A percentile compares a stretch with the other conserved stretches of the same genome.
Evolutionary conservation across 371 early-diverging fungal species (phyloP).

Genomic region (Globomyces sp.): DNA sequence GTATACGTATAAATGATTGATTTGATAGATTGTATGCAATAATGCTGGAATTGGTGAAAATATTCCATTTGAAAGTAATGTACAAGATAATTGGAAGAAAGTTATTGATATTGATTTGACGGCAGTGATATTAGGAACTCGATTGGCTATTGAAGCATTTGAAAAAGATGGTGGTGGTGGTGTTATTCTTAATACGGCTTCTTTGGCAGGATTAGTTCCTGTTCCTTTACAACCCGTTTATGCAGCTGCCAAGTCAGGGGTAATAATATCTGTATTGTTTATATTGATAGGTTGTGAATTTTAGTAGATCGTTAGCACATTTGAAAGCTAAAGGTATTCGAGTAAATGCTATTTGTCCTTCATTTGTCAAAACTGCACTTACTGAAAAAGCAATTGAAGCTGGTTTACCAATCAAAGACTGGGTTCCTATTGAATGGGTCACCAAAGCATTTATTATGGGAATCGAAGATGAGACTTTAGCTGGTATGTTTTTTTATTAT

Average conservation of each 20-base stretch:
- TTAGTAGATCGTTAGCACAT: slow-evolving; percentile 57
- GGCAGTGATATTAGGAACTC: slow-evolving; percentile 66
- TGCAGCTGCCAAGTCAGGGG: slow-evolving; percentile 76
- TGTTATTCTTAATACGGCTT: slow-evolving; percentile 75
- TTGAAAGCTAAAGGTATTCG: slow-evolving; percentile 54
- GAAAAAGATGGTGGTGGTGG: slow-evolving; percentile 49
- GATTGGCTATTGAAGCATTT: slow-evolving; percentile 66
- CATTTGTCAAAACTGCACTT: slow-evolving; percentile 50
- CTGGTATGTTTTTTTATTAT: neutral
- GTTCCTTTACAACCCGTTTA: slow-evolving; percentile 68
- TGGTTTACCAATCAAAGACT: slow-evolving; percentile 17
- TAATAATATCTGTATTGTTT: slow-evolving; percentile 17
- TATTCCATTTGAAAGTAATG: slow-evolving; percentile 20
- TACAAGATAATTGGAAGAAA: slow-evolving; percentile 46
- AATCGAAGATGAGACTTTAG: slow-evolving; percentile 8
- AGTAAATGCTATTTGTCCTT: slow-evolving; percentile 77
- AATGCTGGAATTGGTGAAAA: slow-evolving; percentile 61
- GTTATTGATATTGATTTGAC: slow-evolving; percentile 66
- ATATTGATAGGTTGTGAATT: slow-evolving; percentile 39
- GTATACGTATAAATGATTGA: neutral
- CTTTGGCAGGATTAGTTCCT: slow-evolving; percentile 72
- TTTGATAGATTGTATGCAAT: slow-evolving; percentile 28
- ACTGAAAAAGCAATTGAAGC: slow-evolving; percentile 13
- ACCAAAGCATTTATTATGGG: slow-evolving; percentile 59
- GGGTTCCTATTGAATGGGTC: slow-evolving; percentile 56